Percentiles rank a stretch among this genome's conserved stretches.
phyloP scores from a whole-genome alignment of 345 rosid genomes.

The Brassica cretica region DNA sequence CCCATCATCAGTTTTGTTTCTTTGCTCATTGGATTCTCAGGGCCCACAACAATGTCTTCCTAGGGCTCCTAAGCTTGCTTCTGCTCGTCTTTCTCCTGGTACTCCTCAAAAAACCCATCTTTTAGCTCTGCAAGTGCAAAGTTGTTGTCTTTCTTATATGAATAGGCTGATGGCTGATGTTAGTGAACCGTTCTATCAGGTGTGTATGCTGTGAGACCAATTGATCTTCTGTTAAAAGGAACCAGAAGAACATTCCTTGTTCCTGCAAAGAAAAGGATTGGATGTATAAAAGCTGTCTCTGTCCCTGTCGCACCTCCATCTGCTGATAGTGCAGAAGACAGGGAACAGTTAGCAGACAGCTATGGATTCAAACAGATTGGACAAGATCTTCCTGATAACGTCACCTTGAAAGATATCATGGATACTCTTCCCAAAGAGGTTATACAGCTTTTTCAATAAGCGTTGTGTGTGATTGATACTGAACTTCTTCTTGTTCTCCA shows the following conservation, averaged over 20 bases:
- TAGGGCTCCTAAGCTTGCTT: conserved; percentile 44
- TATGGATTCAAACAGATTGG: conserved; percentile 90
- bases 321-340: conserved; percentile 54
- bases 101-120: conserved; percentile 3
- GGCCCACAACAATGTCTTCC: conserved; percentile 55
- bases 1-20: conserved; percentile 22
- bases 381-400: conserved; percentile 76
- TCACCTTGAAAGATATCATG: conserved; percentile 69
- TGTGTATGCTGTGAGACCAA: conserved; percentile 48
- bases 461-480: not conserved
- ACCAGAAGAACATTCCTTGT: conserved; percentile 33
- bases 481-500: conserved; percentile 28
- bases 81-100: conserved; percentile 64
- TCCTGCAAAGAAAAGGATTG: conserved; percentile 42
- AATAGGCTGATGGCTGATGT: conserved; percentile 5
- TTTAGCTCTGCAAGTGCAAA: not conserved
- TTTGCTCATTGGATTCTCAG: conserved; percentile 46
- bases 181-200: conserved; percentile 36
- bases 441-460: not conserved
- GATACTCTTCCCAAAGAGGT: conserved; percentile 87
- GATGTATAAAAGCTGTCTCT: conserved; percentile 58
- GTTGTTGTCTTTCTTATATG: not conserved
- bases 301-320: conserved; percentile 58
- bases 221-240: conserved; percentile 46
- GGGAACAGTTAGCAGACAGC: conserved; percentile 66